A percentile compares a stretch with the other conserved stretches of the same genome.
phyloP scores from a whole-genome alignment of 768 basidiomycete species.

The Rhizopogon vinicolor region DNA sequence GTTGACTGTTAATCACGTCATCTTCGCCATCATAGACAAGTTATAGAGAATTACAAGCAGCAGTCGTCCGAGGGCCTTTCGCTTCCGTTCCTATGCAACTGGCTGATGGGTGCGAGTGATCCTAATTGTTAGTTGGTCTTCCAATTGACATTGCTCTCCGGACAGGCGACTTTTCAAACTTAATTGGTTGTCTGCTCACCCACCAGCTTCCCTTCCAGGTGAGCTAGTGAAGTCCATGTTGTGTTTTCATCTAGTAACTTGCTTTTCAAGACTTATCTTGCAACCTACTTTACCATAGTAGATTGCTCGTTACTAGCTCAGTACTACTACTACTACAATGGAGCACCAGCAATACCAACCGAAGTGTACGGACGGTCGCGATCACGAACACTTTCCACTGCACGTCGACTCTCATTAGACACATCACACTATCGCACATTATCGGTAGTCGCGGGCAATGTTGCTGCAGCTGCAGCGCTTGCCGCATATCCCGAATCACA shows the following conservation, averaged over 20 bases:
- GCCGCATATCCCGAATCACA: constrained; percentile 57
- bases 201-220: constrained; percentile 95
- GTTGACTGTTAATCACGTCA: constrained; percentile 2
- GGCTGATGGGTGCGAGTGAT: constrained; percentile 71
- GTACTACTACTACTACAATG: constrained; percentile 79
- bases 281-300: constrained; percentile 83
- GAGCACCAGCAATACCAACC: constrained; percentile 29
- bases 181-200: constrained; percentile 88
- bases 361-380: constrained; percentile 34
- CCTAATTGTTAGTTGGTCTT: not conserved
- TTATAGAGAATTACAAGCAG: constrained; percentile 69
- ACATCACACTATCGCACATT: constrained; percentile 65
- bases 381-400: constrained; percentile 36
- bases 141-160: not conserved
- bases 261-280: constrained; percentile 71
- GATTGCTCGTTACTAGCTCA: constrained; percentile 75
- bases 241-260: constrained; percentile 8
- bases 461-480: constrained; percentile 66
- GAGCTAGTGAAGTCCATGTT: constrained; percentile 17
- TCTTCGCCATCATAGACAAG: constrained; percentile 52
- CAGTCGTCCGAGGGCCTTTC: constrained; percentile 89
- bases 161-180: constrained; percentile 87
- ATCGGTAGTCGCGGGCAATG: constrained; percentile 65
- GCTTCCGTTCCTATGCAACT: constrained; percentile 88
- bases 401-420: constrained; percentile 48